Percentiles rank a stretch among this genome's conserved stretches.
Evolutionary conservation across 225 moss, liverwort and hornwort genomes (phyloP).

Genomic region (Straminergon stramineum): DNA sequence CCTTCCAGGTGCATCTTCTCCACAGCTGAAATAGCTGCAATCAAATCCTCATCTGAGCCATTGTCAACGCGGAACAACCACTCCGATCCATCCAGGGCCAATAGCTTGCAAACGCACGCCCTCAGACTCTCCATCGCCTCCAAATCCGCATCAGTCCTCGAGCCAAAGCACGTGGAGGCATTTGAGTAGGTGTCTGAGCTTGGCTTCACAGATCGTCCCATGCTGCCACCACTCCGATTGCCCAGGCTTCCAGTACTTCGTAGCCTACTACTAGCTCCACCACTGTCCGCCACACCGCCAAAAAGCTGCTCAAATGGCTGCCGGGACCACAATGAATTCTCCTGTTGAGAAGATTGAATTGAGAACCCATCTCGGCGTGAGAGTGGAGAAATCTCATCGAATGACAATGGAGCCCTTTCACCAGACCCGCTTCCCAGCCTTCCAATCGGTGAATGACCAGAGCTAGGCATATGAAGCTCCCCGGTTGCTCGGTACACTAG

Average conservation of each 20-base stretch:
- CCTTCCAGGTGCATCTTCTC: constrained; percentile 35
- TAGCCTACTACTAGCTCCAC: constrained; percentile 5
- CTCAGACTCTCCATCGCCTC: constrained; percentile 48
- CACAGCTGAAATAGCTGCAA: constrained; percentile 44
- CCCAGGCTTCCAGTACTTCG: not conserved
- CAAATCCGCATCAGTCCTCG: constrained; percentile 24
- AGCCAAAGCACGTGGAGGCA: constrained; percentile 3
- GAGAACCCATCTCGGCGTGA: constrained; percentile 71
- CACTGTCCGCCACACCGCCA: constrained; percentile 33
- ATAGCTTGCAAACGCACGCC: constrained; percentile 48
- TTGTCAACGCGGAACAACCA: constrained; percentile 72
- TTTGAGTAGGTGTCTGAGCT: not conserved
- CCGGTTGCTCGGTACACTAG: constrained; percentile 77
- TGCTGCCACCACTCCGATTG: not conserved
- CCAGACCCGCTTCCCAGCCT: constrained; percentile 36
- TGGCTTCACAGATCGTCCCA: constrained; percentile 4
- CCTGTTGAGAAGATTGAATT: constrained; percentile 44
- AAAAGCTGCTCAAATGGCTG: constrained; percentile 83
- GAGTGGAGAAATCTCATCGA: constrained; percentile 79
- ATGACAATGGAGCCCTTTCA: constrained; percentile 63
- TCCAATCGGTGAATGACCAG: constrained; percentile 66
- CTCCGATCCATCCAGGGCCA: constrained; percentile 66
- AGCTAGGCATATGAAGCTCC: constrained; percentile 51
- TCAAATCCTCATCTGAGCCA: constrained; percentile 72
- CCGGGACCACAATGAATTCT: constrained; percentile 77